A percentile compares a stretch with the other conserved stretches of the same genome.
Conservation (phyloP, 1,284 basidiomycete species). For the Ustilago sp. region DNA sequence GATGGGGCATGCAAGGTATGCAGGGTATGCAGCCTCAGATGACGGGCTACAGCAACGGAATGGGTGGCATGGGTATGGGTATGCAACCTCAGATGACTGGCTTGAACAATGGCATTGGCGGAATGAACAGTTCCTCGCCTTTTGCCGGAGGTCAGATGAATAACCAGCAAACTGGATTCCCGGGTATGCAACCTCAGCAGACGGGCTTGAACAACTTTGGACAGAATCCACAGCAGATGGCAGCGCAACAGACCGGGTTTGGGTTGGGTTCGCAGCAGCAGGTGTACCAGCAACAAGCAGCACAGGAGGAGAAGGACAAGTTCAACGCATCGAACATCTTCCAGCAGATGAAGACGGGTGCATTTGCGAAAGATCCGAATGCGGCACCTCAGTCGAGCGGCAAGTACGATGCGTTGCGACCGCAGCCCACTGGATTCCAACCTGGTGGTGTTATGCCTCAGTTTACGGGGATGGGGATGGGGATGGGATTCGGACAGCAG, state of each 20-base stretch:
- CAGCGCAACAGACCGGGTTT: constrained; percentile 57
- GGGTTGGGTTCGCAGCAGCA: constrained; percentile 52
- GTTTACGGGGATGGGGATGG: constrained; percentile 37
- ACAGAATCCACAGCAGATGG: constrained; percentile 48
- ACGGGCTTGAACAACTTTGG: constrained; percentile 44
- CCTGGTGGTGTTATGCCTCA: constrained; percentile 64
- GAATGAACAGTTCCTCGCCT: constrained; percentile 31
- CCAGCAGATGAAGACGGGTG: constrained; percentile 66
- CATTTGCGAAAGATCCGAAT: constrained; percentile 58
- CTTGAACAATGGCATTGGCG: constrained; percentile 30
- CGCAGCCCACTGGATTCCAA: constrained; percentile 68
- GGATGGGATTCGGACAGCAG: constrained; percentile 27
- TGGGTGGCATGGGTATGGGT: constrained; percentile 32
- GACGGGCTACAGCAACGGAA: constrained; percentile 45
- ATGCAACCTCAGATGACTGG: constrained; percentile 57
- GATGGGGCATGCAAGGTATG: constrained; percentile 50
- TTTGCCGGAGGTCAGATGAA: constrained; percentile 36
- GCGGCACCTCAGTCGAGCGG: constrained; percentile 57
- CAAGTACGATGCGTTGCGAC: constrained; percentile 67
- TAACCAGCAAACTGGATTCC: constrained; percentile 57
- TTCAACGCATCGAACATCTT: constrained; percentile 64
- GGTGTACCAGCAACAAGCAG: constrained; percentile 43
- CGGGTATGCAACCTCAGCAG: constrained; percentile 51
- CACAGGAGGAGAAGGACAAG: constrained; percentile 51
- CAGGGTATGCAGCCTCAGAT: constrained; percentile 49